Base-by-base conservation (phyloP, 2,329 filamentous ascomycete genomes). In the Lachnellula arida region DNA sequence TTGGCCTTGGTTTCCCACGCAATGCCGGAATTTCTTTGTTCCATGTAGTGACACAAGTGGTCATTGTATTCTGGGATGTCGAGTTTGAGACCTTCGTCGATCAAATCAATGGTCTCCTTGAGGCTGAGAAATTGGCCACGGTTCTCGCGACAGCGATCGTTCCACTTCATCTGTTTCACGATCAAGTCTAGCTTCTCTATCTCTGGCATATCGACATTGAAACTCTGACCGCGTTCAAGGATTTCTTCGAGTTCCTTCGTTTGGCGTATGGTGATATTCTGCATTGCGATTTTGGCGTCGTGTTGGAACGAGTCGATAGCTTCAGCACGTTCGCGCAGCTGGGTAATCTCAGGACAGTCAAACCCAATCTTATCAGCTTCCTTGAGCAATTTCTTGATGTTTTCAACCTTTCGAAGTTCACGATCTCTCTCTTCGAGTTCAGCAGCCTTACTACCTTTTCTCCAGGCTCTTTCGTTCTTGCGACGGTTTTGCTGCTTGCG, bases 401-500 rank as follows among this genome's bases (percentile, higher is more conserved):
- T 95, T 64, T 89, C 86, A 62, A 97, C 84, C 69, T 91, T 95
- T 65, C 94, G 90, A 65, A 91, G 80, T 70, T 97, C 92, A 63
- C 86, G 86, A 67, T 89, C 86, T 59, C 84, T 82, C 69, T 97
- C 90, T 73, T 96, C 94, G 65, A 88, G 80, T 67, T 97, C 92
- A 50, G 88, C 83, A 51, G 85, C 87, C 72, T 88, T 93, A 50
- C 82, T 82, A 54, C 85, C 82, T 66, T 84, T 87, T 62, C 91
- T 88, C 84, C 88, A 94, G 46, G 82, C 83, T 69, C 91, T 94
- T 67, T 97, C 93, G 72, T 88, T 96, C 74, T 97, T 97, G 59
- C 93, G 90, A 60, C 94, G 88, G 69, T 95, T 96, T 74, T 97
- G 93, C 75, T 97, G 93, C 76, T 99, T 99, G 65, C 94, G 89